Evolutionary conservation across 169 alveolate species (phyloP).

Genomic region (Plasmodium cynomolgi): DNA sequence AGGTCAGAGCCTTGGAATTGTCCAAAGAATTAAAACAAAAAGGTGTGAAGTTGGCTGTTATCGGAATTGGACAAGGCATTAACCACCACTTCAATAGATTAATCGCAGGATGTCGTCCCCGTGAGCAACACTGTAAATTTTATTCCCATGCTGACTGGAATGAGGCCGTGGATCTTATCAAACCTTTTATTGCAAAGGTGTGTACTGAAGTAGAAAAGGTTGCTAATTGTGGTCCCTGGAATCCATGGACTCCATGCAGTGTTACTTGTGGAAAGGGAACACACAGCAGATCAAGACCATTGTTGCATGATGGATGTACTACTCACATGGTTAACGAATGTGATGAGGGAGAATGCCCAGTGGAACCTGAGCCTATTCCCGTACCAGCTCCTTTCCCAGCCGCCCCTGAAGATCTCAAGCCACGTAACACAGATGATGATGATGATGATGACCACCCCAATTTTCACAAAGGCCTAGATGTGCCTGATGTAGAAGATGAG

Average conservation of each 20-base stretch:
- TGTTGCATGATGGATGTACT: constrained; percentile 29
- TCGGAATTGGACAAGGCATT: constrained; percentile 45
- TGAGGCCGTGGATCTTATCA: not conserved
- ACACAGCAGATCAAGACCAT: constrained; percentile 10
- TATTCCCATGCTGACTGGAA: constrained; percentile 42
- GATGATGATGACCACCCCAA: constrained; percentile 14
- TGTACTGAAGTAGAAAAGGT: constrained; percentile 48
- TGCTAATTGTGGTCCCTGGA: constrained; percentile 67
- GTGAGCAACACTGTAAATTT: not conserved
- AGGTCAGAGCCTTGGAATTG: not conserved
- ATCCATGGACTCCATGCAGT: constrained; percentile 31
- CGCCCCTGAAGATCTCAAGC: not conserved
- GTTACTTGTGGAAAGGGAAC: constrained; percentile 63
- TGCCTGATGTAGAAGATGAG: constrained; percentile 8
- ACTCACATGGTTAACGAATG: not conserved
- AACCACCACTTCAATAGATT: constrained; percentile 2
- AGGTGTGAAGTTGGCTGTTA: constrained; percentile 18
- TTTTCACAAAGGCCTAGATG: not conserved
- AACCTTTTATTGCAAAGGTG: constrained; percentile 35
- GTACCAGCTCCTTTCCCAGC: not conserved
- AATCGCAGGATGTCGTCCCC: constrained; percentile 28
- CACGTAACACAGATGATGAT: constrained; percentile 10
- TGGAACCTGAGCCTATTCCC: not conserved
- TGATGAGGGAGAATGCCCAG: constrained; percentile 20
- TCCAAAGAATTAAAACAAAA: not conserved